Evolutionary conservation across 23 red algal species (phyloP).

Genomic region (Cyanidioschyzon merolae): DNA sequence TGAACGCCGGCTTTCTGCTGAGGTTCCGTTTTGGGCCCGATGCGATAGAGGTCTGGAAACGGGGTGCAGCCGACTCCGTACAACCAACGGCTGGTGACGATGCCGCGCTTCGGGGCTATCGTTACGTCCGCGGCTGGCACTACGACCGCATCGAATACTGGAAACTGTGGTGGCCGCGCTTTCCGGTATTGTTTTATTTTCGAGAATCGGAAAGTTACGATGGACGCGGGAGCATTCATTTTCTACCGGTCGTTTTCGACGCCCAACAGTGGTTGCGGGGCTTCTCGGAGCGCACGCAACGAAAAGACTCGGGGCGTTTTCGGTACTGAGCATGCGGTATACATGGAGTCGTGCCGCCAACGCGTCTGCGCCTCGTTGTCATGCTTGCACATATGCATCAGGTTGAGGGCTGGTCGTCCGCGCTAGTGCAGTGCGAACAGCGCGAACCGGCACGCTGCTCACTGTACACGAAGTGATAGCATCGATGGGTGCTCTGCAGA

Average conservation of each 20-base stretch:
- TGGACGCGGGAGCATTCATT: constrained; percentile 63
- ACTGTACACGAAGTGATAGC: too few species aligned
- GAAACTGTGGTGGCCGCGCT: constrained; percentile 46
- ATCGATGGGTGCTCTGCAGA: too few species aligned
- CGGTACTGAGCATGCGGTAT: neutral
- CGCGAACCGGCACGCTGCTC: too few species aligned
- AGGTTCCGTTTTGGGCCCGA: constrained; percentile 5
- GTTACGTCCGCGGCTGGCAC: constrained; percentile 46
- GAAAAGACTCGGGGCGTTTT: neutral
- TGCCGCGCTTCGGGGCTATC: neutral
- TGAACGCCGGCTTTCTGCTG: neutral
- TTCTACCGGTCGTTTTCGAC: constrained; percentile 55
- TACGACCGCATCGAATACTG: constrained; percentile 45
- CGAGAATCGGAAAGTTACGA: constrained; percentile 67
- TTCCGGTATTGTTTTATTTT: constrained; percentile 59
- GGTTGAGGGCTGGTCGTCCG: too few species aligned
- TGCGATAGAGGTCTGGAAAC: constrained; percentile 10
- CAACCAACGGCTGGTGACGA: neutral
- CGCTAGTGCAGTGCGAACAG: too few species aligned
- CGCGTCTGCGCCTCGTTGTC: too few species aligned
- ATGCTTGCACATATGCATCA: too few species aligned
- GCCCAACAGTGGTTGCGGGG: constrained; percentile 24
- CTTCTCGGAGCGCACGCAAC: constrained; percentile 5
- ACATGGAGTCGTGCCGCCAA: too few species aligned
- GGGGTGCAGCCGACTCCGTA: neutral